Conservation (phyloP, 768 basidiomycete genomes). For the Mycena alexandri region DNA sequence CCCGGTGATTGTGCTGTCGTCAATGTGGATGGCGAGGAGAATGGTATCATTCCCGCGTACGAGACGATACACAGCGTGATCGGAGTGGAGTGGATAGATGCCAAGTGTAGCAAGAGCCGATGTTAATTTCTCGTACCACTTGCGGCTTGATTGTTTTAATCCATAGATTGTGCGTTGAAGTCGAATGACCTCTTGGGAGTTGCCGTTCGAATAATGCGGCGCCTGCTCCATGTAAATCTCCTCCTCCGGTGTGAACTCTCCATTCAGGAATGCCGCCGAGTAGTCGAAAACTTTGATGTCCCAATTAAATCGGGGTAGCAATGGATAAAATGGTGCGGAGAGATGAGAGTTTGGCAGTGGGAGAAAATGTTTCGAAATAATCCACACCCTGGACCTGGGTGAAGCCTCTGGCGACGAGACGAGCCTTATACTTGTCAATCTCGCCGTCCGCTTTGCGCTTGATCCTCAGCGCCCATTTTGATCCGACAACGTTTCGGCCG, state of each 20-base stretch:
- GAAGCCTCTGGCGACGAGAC: background rate
- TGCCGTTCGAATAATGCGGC: constrained; percentile 30
- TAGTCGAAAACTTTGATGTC: constrained; percentile 36
- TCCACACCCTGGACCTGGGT: constrained; percentile 41
- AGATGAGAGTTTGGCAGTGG: constrained; percentile 11
- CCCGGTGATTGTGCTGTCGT: constrained; percentile 49
- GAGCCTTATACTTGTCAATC: constrained; percentile 47
- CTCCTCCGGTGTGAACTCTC: constrained; percentile 28
- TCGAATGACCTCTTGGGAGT: constrained; percentile 6
- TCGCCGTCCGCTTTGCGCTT: constrained; percentile 51
- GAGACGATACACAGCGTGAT: constrained; percentile 28
- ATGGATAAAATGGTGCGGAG: constrained; percentile 12
- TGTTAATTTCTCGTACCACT: constrained; percentile 45
- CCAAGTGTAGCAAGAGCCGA: constrained; percentile 32
- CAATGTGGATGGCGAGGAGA: constrained; percentile 37
- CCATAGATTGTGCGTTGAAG: constrained; percentile 48
- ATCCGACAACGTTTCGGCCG: constrained; percentile 40
- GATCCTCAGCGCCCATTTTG: constrained; percentile 44
- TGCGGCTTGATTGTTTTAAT: constrained; percentile 48
- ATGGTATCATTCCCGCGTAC: background rate
- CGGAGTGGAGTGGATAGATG: constrained; percentile 21
- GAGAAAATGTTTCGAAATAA: constrained; percentile 39
- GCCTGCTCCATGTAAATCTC: constrained; percentile 42
- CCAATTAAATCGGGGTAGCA: constrained; percentile 31
- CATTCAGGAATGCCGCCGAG: constrained; percentile 35